Conservation (phyloP, 2,329 filamentous ascomycete genomes). For the Cryphonectria nitschkei region DNA sequence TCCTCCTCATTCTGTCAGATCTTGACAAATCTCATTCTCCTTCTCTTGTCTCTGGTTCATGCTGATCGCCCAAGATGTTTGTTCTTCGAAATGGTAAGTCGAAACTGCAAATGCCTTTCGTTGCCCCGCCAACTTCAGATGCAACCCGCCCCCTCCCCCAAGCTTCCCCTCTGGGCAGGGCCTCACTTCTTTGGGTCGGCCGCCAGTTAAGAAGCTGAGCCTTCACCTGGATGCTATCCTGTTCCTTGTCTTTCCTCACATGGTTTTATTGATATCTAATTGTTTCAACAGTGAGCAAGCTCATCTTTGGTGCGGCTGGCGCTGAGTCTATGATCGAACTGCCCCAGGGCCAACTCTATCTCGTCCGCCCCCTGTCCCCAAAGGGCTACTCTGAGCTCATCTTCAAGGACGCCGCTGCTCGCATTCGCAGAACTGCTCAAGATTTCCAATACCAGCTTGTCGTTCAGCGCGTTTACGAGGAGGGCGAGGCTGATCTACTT, state of each 20-base stretch:
- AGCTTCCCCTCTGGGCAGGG: not conserved
- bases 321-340: slow-evolving; percentile 95
- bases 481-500: slow-evolving; percentile 90
- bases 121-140: slow-evolving; percentile 24
- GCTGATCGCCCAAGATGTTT: slow-evolving; percentile 41
- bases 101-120: not conserved
- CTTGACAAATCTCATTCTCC: not conserved
- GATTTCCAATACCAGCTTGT: slow-evolving; percentile 98
- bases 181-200: not conserved
- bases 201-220: slow-evolving; percentile 1
- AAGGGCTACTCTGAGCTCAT: slow-evolving; percentile 99
- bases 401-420: slow-evolving; percentile 94
- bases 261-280: slow-evolving; percentile 22
- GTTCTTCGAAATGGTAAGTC: slow-evolving; percentile 47
- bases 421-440: slow-evolving; percentile 89
- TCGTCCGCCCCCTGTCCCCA: slow-evolving; percentile 90
- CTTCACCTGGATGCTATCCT: slow-evolving; percentile 4
- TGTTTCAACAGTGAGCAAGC: slow-evolving; percentile 73
- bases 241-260: not conserved
- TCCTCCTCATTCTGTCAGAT: not conserved
- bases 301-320: slow-evolving; percentile 83
- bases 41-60: slow-evolving; percentile 4
- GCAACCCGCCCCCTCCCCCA: not conserved
- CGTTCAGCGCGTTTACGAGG: slow-evolving; percentile 93
- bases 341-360: slow-evolving; percentile 93